Evolutionary conservation across 768 basidiomycete genomes (phyloP), one percentile per base, ranked within the genome.

Genomic region (Cystobasidium onofrii): DNA sequence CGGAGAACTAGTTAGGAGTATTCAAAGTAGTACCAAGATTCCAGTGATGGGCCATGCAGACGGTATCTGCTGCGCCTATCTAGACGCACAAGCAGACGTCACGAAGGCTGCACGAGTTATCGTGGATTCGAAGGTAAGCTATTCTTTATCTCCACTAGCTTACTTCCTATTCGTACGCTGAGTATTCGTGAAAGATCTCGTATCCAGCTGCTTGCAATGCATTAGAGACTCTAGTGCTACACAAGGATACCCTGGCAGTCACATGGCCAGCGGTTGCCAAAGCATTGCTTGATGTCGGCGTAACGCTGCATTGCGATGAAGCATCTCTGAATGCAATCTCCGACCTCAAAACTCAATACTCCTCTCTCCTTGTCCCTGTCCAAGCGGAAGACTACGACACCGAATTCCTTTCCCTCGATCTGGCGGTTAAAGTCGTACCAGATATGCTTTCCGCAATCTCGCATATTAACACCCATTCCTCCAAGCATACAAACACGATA

Each of bases 41-140:
- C 89, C 96, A 1, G 96, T 99, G 54, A 97, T 99, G 93, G 96
- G 96, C 0, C 96, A 99, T 79, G 94, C 96, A 7, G 96, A 99
- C 81, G 96, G 96, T 0, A 83, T 98, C 10, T 99, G 96, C 81
- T 86, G 88, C 23, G 87, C 96, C 4, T 98, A 88, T 80, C 82
- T 99, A 4, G 95, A 99, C 81, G 88, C 90, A 77, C 83, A 85
- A 33, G 94, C 94, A 0, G 86, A 90, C 76, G 77, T 83, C 44
- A 85, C 87, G 73, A 98, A 93, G 80, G 92, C 94, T 0, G 83
- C 88, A 46, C 85, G 92, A 25, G 84, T 99, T 6, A 87, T 88
- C 0, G 82, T 95, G 1, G 96, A 99, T 80, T 89, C 92, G 31
- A 99, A 99, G 85, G 95, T 93, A 76, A 36, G 83, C 76, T 17